Conservation (phyloP, 1,284 basidiomycete genomes). For the Ceratobasidium sp. region DNA sequence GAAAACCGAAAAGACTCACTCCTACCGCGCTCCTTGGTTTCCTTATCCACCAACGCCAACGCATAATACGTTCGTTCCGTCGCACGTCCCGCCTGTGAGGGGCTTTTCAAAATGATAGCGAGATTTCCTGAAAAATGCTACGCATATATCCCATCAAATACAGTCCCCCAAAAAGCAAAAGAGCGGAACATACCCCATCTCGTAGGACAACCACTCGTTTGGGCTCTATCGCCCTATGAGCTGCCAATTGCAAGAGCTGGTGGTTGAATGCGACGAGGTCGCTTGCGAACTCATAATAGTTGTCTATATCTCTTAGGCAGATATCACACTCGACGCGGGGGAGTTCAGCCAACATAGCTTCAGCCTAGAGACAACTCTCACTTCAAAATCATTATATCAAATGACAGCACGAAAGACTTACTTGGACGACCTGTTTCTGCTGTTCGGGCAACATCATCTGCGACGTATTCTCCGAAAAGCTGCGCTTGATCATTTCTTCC, state of each 20-base stretch:
- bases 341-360: conserved; percentile 76
- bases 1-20: conserved; percentile 60
- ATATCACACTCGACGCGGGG: conserved; percentile 77
- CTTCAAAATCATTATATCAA: conserved; percentile 22
- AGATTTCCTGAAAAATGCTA: conserved; percentile 85
- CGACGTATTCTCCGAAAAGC: conserved; percentile 97
- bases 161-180: background rate
- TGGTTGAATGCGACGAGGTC: conserved; percentile 78
- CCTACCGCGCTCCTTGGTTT: conserved; percentile 68
- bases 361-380: conserved; percentile 71
- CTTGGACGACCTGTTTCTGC: conserved; percentile 86
- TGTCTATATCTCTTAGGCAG: conserved; percentile 78
- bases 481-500: conserved; percentile 99
- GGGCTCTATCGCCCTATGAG: conserved; percentile 72
- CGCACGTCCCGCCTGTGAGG: conserved; percentile 67
- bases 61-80: conserved; percentile 74
- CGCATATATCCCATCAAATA: conserved; percentile 39
- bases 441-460: conserved; percentile 94
- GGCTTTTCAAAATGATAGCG: conserved; percentile 82
- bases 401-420: conserved; percentile 56
- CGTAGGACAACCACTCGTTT: conserved; percentile 89
- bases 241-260: conserved; percentile 74
- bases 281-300: conserved; percentile 81
- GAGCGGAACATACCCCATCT: conserved; percentile 73
- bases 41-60: conserved; percentile 79